A percentile compares a stretch with the other conserved stretches of the same genome.
Evolutionary conservation across 441 rosid species (phyloP).

Genomic region (Dalechampia spathulata): DNA sequence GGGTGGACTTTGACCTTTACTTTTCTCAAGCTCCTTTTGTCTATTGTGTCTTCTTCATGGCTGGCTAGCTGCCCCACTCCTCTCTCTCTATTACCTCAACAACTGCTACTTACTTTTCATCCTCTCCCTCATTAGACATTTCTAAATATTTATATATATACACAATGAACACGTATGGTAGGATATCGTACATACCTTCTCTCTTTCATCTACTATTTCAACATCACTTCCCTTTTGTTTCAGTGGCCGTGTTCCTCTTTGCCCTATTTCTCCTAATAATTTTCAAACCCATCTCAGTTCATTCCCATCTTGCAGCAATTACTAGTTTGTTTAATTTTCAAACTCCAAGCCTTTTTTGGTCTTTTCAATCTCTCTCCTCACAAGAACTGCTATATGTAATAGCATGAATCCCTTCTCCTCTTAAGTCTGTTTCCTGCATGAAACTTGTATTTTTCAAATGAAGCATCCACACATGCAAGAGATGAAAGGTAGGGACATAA

Average conservation of each 20-base stretch:
- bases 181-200: neutral
- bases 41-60: slow-evolving; percentile 5
- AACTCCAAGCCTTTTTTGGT: neutral
- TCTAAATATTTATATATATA: neutral
- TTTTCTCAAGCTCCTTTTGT: slow-evolving; percentile 24
- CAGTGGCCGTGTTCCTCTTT: no score
- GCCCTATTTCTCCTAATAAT: no score
- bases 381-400: no score
- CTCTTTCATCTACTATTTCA: neutral
- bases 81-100: neutral
- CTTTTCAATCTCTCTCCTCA: neutral
- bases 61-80: neutral
- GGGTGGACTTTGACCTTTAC: slow-evolving; percentile 63
- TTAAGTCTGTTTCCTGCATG: neutral
- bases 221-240: no score
- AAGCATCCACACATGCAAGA: neutral
- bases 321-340: slow-evolving; percentile 12
- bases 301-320: neutral
- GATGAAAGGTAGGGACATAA: slow-evolving; percentile 3
- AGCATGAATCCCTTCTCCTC: slow-evolving; percentile 5
- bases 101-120: neutral
- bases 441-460: slow-evolving; percentile 3
- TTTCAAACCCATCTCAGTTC: neutral
- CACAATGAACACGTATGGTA: neutral
- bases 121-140: neutral